phyloP scores from a whole-genome alignment of 805 yeast genomes.

The Sungouiella blattae region DNA sequence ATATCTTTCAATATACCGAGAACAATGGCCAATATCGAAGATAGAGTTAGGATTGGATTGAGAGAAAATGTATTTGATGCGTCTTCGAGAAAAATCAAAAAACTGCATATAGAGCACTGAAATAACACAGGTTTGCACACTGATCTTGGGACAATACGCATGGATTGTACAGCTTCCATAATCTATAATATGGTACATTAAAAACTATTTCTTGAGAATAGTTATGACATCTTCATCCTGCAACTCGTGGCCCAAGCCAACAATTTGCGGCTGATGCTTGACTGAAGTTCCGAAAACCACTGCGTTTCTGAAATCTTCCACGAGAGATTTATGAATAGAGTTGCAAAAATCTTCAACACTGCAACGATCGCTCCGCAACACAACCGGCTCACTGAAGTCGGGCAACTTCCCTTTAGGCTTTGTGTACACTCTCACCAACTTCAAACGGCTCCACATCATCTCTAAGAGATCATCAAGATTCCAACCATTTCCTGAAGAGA shows the following conservation, averaged over 20 bases:
- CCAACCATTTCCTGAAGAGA: constrained; percentile 95
- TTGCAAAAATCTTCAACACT: constrained; percentile 95
- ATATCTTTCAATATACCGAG: too few species aligned
- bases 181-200: constrained; percentile 2
- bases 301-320: constrained; percentile 90
- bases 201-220: constrained; percentile 63
- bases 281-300: constrained; percentile 91
- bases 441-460: constrained; percentile 90
- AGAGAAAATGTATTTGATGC: too few species aligned
- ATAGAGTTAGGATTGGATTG: too few species aligned
- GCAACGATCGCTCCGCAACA: constrained; percentile 74
- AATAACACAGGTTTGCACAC: too few species aligned
- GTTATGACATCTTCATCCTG: constrained; percentile 98
- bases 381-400: constrained; percentile 94
- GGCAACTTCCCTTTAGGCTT: constrained; percentile 95
- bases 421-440: constrained; percentile 92
- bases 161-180: too few species aligned
- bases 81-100: too few species aligned
- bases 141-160: too few species aligned
- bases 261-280: constrained; percentile 96
- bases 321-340: constrained; percentile 90
- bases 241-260: constrained; percentile 78
- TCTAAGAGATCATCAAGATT: constrained; percentile 92
- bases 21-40: too few species aligned
- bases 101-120: too few species aligned